Conservation (phyloP, 1,284 basidiomycete genomes). For the Exsudoporus floridanus region DNA sequence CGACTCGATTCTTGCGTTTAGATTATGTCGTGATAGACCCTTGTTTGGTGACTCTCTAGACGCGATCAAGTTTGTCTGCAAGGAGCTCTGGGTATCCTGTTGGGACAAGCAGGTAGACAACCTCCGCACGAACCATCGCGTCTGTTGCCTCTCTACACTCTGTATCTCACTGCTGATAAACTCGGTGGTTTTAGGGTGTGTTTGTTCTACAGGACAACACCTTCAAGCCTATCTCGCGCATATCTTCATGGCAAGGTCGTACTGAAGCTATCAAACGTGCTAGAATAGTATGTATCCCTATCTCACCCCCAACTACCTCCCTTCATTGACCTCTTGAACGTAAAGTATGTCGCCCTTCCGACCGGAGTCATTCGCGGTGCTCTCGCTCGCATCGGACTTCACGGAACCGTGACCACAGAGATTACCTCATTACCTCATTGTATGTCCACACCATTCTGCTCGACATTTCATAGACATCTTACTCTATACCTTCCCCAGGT, state of each 20-base stretch:
- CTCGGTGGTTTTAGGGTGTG: slow-evolving; percentile 64
- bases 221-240: slow-evolving; percentile 79
- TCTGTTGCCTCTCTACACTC: slow-evolving; percentile 35
- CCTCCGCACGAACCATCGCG: slow-evolving; percentile 89
- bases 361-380: slow-evolving; percentile 84
- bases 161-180: background rate
- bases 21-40: slow-evolving; percentile 72
- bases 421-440: slow-evolving; percentile 83
- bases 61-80: slow-evolving; percentile 93
- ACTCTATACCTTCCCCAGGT: slow-evolving; percentile 42
- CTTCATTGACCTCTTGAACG: background rate
- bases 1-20: slow-evolving; percentile 29
- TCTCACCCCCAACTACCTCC: background rate
- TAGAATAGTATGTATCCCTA: slow-evolving; percentile 55
- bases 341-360: slow-evolving; percentile 75
- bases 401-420: slow-evolving; percentile 74
- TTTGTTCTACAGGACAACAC: slow-evolving; percentile 91
- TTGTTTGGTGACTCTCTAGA: slow-evolving; percentile 85
- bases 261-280: slow-evolving; percentile 73
- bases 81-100: slow-evolving; percentile 86
- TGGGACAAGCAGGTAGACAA: slow-evolving; percentile 97
- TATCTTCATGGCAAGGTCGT: slow-evolving; percentile 78
- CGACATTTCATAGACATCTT: background rate
- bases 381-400: slow-evolving; percentile 72
- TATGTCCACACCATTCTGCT: slow-evolving; percentile 37